phyloP scores from a whole-genome alignment of 345 rosid genomes.

The Bretschneidera sinensis region DNA sequence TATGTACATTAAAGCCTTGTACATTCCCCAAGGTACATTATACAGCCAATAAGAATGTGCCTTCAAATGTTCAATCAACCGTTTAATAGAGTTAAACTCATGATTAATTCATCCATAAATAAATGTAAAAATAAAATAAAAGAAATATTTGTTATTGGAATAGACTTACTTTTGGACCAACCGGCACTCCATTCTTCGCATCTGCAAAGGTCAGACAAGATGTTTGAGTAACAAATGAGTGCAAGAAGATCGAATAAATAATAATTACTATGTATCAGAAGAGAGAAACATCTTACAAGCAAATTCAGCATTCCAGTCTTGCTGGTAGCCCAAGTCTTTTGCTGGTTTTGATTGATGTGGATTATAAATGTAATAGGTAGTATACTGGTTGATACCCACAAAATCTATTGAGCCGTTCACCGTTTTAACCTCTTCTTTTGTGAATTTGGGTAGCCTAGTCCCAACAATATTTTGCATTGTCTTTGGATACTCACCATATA shows the following conservation, averaged over 20 bases:
- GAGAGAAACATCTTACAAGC: conserved; percentile 45
- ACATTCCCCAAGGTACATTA: conserved; percentile 95
- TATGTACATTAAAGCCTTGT: conserved; percentile 78
- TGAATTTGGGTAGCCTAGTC: conserved; percentile 74
- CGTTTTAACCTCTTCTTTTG: conserved; percentile 66
- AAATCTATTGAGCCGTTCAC: conserved; percentile 91
- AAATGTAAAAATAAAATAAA: too few species aligned
- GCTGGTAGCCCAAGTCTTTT: conserved; percentile 67
- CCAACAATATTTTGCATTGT: conserved; percentile 82
- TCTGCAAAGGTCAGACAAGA: conserved; percentile 35
- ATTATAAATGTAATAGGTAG: conserved; percentile 63
- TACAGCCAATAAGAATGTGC: conserved; percentile 86
- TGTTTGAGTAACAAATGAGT: too few species aligned
- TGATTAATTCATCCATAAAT: too few species aligned
- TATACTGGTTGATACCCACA: conserved; percentile 89
- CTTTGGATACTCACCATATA: conserved; percentile 86
- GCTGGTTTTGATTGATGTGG: conserved; percentile 46
- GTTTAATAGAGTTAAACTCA: too few species aligned
- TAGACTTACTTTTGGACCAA: conserved; percentile 67
- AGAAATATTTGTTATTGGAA: too few species aligned
- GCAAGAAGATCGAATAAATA: too few species aligned
- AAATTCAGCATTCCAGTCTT: conserved; percentile 83
- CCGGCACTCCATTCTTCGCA: conserved; percentile 56
- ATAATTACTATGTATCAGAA: too few species aligned
- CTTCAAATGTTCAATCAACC: conserved; percentile 33